Percentiles rank a stretch among this genome's conserved stretches.
Evolutionary conservation across 805 yeast genomes (phyloP).

Genomic region (Kurtzmaniella fragi): DNA sequence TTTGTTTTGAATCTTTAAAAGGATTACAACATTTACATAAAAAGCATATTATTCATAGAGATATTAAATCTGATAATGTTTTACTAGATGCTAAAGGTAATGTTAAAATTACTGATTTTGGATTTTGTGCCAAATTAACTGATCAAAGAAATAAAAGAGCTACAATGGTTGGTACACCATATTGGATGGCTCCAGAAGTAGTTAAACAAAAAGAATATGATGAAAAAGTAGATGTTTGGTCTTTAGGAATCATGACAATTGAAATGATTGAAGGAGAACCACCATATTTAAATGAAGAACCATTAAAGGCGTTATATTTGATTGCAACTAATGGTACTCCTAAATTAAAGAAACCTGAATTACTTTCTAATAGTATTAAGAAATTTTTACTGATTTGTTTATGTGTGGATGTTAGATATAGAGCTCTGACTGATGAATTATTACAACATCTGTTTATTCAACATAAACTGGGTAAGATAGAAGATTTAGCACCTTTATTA

Average conservation of each 20-base stretch:
- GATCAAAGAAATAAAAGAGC: conserved; percentile 64
- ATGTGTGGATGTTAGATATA: conserved; percentile 87
- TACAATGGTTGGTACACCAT: conserved; percentile 99
- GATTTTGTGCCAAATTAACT: conserved; percentile 93
- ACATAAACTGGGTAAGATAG: conserved; percentile 53
- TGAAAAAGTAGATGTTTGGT: conserved; percentile 80
- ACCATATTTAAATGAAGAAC: conserved; percentile 76
- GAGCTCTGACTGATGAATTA: conserved; percentile 88
- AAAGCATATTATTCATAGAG: conserved; percentile 92
- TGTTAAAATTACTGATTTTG: conserved; percentile 91
- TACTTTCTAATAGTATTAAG: conserved; percentile 69
- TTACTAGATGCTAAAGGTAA: conserved; percentile 78
- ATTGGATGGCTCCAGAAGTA: conserved; percentile 97
- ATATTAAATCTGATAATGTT: conserved; percentile 92
- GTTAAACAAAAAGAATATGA: conserved; percentile 77
- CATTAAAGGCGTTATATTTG: conserved; percentile 67
- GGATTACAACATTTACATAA: conserved; percentile 87
- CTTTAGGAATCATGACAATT: conserved; percentile 78
- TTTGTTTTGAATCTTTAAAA: conserved; percentile 81
- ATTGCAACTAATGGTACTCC: conserved; percentile 84
- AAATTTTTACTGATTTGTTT: conserved; percentile 85
- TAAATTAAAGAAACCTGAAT: conserved; percentile 61
- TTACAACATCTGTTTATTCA: conserved; percentile 69
- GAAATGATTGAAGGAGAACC: conserved; percentile 88
- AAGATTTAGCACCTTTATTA: conserved; percentile 55